Evolutionary conservation across 805 yeast genomes (phyloP).

Genomic region (Saccharomycopsis selenospora): DNA sequence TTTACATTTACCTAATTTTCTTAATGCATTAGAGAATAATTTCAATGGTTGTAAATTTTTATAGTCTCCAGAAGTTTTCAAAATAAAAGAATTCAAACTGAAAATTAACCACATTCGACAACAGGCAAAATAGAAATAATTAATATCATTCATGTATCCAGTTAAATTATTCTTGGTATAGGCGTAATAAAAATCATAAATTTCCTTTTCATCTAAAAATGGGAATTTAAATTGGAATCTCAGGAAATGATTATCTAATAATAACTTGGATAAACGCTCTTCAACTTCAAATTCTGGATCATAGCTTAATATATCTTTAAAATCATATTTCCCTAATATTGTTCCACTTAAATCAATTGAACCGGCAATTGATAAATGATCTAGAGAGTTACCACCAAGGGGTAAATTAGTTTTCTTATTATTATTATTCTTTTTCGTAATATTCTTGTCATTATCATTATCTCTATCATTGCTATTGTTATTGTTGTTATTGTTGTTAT

Average conservation of each 20-base stretch:
- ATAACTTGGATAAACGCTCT: constrained; percentile 40
- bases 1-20: constrained; percentile 44
- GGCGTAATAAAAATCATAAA: constrained; percentile 42
- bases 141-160: constrained; percentile 32
- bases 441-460: no score
- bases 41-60: constrained; percentile 47
- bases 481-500: not conserved
- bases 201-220: constrained; percentile 44
- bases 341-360: constrained; percentile 35
- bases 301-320: constrained; percentile 37
- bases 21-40: constrained; percentile 52
- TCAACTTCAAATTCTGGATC: constrained; percentile 50
- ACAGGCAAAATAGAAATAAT: constrained; percentile 44
- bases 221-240: constrained; percentile 53
- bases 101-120: constrained; percentile 51
- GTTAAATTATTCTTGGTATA: constrained; percentile 33
- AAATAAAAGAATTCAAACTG: constrained; percentile 44
- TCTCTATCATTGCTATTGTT: no score
- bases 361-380: constrained; percentile 23
- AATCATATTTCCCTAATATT: constrained; percentile 39
- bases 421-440: no score
- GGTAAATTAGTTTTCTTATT: constrained; percentile 2
- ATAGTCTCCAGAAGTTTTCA: constrained; percentile 50
- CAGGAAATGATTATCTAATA: constrained; percentile 49
- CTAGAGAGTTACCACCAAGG: no score